Evolutionary conservation across 768 basidiomycete species (phyloP), one percentile per base, ranked within the genome.

Genomic region (Phlegmacium glaucopus): DNA sequence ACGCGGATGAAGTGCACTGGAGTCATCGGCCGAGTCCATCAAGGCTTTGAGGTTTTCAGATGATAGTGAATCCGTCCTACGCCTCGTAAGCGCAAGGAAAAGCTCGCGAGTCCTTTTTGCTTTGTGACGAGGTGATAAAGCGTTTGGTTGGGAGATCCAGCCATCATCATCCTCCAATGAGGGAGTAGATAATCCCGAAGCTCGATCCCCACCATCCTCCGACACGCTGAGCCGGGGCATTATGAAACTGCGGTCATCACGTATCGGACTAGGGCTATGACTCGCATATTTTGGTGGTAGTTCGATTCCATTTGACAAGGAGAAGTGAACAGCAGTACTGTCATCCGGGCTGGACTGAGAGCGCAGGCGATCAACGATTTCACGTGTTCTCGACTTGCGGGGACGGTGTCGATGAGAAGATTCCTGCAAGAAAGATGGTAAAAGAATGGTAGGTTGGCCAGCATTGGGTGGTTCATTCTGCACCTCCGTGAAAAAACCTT

Each of bases 291-390:
- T 65, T 11, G 60, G 55, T 1, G 55, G 53, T 34, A 34, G 32
- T 10, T n/a, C n/a, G 40, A 52, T 50, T 13, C 37, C 30, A 41
- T 18, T 50, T 44, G 17, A 41, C 42, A 22, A 51, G 5, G 22
- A 22, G 32, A 18, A 35, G 17, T 45, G 40, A 39, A 18, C 40
- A 12, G 18, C 40, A 30, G 27, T 47, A 44, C 43, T 54, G 30
- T 49, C 54, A 34, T 47, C 47, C n/a, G 55, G 53, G 9, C 47
- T 43, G 12, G 55, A 47, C 38, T 64, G 60, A 6, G 72, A 77
- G 44, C 79, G 73, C 34, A 83, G 60, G 29, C 72, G 70, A 52
- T 83, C 81, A 26, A 83, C 77, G 35, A 83, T 77, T 52, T 78
- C 75, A 10, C 82, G 72, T 15, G 82, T 83, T 56, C 75, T 76